Percentiles rank a stretch among this genome's conserved stretches.
Evolutionary conservation across 2,329 filamentous ascomycete species (phyloP).

Genomic region (Diaporthe sp.): DNA sequence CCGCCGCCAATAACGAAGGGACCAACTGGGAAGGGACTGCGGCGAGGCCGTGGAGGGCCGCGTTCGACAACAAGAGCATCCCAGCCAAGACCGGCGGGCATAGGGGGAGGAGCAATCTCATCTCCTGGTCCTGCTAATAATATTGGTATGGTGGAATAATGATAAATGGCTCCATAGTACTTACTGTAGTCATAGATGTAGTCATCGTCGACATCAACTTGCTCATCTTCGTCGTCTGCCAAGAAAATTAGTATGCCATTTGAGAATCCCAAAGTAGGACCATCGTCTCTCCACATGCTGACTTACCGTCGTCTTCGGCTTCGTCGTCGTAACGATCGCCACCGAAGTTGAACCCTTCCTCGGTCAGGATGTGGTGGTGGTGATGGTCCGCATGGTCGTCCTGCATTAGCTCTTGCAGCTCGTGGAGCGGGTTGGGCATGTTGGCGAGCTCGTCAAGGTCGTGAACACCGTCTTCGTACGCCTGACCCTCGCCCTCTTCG

Average conservation of each 20-base stretch:
- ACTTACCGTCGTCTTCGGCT: constrained; percentile 72
- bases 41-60: constrained; percentile 65
- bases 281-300: not conserved
- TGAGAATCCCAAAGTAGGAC: not conserved
- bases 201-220: constrained; percentile 76
- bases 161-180: constrained; percentile 45
- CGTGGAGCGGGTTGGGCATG: constrained; percentile 33
- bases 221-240: constrained; percentile 77
- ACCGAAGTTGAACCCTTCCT: constrained; percentile 38
- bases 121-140: constrained; percentile 48
- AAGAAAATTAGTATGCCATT: constrained; percentile 47
- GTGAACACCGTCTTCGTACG: constrained; percentile 68
- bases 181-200: constrained; percentile 73
- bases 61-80: constrained; percentile 66
- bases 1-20: constrained; percentile 67
- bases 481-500: constrained; percentile 55
- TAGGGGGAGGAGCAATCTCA: constrained; percentile 57
- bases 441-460: constrained; percentile 64
- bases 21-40: constrained; percentile 71
- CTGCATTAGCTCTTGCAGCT: constrained; percentile 68
- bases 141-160: constrained; percentile 12
- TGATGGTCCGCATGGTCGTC: constrained; percentile 66
- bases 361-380: constrained; percentile 55
- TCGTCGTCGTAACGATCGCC: constrained; percentile 55
- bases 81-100: constrained; percentile 67